Percentiles rank a stretch among this genome's conserved stretches.
Conservation (phyloP, 2,329 filamentous ascomycete species). For the Fusarium devonianum region DNA sequence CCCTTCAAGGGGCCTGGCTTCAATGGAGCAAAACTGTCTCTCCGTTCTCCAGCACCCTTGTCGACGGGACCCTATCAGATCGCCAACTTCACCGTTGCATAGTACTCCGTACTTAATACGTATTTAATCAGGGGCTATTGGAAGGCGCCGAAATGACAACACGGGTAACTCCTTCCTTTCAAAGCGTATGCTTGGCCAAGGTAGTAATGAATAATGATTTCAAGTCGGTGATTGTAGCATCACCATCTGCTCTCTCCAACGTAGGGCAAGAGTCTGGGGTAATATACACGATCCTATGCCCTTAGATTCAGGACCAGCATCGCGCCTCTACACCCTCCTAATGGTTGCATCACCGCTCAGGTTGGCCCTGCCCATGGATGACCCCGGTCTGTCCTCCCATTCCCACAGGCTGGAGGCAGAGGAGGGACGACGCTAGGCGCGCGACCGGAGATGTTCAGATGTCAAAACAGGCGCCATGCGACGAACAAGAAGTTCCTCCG, state of each 20-base stretch:
- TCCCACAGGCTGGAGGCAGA: constrained; percentile 20
- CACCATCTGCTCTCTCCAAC: not conserved
- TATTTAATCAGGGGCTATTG: too few species aligned
- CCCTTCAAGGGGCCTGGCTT: constrained; percentile 21
- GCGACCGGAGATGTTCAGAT: constrained; percentile 28
- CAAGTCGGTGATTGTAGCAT: not conserved
- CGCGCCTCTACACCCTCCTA: constrained; percentile 7
- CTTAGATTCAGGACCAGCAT: constrained; percentile 4
- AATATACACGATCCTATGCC: constrained; percentile 6
- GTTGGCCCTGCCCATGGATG: constrained; percentile 26
- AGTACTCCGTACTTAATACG: too few species aligned
- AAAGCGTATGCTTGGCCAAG: too few species aligned
- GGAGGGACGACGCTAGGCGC: constrained; percentile 25
- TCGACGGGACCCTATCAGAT: constrained; percentile 37
- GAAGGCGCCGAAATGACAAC: too few species aligned
- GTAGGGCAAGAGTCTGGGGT: constrained; percentile 2
- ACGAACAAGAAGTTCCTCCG: constrained; percentile 24
- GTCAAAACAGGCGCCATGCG: constrained; percentile 18
- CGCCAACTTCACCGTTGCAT: constrained; percentile 28
- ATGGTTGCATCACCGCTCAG: constrained; percentile 34
- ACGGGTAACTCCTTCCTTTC: too few species aligned
- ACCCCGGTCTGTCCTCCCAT: constrained; percentile 25
- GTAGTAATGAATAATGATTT: not conserved
- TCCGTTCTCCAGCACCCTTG: constrained; percentile 22
- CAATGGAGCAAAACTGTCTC: constrained; percentile 16